These are phyloP conservation scores for Diatrype stigma DNA, from an alignment of 2,329 filamentous ascomycete species.

Conservation along the genomic window DNA sequence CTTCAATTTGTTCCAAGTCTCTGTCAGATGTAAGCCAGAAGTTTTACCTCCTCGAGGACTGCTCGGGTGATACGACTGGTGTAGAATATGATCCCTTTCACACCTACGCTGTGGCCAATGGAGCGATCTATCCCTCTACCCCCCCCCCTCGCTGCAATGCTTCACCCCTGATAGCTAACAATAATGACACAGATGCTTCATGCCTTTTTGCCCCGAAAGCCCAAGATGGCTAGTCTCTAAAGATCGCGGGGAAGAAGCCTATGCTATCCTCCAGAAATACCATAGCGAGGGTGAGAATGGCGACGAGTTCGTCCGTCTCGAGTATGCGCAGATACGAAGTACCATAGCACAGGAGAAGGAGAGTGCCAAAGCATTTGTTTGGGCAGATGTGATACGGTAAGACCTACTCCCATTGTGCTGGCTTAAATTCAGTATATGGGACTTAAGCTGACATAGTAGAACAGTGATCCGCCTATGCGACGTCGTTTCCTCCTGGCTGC, in stretches of 20 bases:
- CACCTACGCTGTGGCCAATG: too few species aligned
- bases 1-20: constrained; percentile 32
- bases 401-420: not conserved
- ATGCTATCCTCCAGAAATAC: constrained; percentile 51
- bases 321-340: constrained; percentile 53
- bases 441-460: constrained; percentile 21
- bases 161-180: not conserved
- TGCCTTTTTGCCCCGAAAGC: constrained; percentile 43
- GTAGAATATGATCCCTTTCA: too few species aligned
- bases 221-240: constrained; percentile 46
- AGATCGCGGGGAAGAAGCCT: constrained; percentile 51
- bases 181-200: not conserved
- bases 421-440: not conserved
- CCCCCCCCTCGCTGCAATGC: too few species aligned
- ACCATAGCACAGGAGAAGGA: constrained; percentile 44
- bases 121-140: not conserved
- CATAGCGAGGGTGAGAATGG: constrained; percentile 52
- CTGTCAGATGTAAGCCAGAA: constrained; percentile 11
- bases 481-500: constrained; percentile 30
- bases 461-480: constrained; percentile 30
- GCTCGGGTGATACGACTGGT: too few species aligned
- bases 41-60: too few species aligned
- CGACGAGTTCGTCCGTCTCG: constrained; percentile 49
- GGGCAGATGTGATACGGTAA: constrained; percentile 36
- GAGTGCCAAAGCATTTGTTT: constrained; percentile 41